Percentiles rank a stretch among this genome's conserved stretches.
Evolutionary conservation across 2,329 filamentous ascomycete genomes (phyloP).

Genomic region (Gaeumannomyces sp.): DNA sequence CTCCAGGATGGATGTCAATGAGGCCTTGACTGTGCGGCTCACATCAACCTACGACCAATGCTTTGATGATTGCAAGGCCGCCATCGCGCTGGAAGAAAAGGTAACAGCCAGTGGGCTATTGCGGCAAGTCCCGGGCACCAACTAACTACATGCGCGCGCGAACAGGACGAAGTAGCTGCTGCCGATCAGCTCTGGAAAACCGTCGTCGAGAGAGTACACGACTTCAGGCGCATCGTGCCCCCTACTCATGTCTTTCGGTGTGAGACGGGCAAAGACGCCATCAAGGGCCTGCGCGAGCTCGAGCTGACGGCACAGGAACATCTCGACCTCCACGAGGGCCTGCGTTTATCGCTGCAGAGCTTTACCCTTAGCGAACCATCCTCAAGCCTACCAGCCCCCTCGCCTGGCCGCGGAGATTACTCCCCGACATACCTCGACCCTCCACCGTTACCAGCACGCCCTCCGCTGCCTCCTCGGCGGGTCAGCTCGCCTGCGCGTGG

Average conservation of each 20-base stretch:
- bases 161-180: constrained; percentile 1
- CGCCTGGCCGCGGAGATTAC: neutral
- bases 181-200: constrained; percentile 8
- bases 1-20: constrained; percentile 5
- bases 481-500: neutral
- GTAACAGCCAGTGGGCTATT: neutral
- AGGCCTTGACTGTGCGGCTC: constrained; percentile 2
- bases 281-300: constrained; percentile 74
- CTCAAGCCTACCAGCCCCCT: neutral
- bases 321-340: constrained; percentile 78
- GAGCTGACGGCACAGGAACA: constrained; percentile 91
- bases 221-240: neutral
- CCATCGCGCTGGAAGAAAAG: constrained; percentile 7
- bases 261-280: constrained; percentile 77
- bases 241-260: constrained; percentile 33
- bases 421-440: constrained; percentile 72
- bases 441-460: constrained; percentile 76
- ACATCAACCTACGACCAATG: constrained; percentile 9
- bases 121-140: neutral
- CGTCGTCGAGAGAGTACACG: constrained; percentile 2
- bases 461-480: constrained; percentile 41
- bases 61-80: constrained; percentile 6
- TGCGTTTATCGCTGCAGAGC: constrained; percentile 59
- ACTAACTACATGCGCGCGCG: neutral
- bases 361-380: constrained; percentile 18